Percentiles rank a stretch among this genome's conserved stretches.
Evolutionary conservation across 306 rosid species (phyloP).

Genomic region (Adenanthera pavonina): DNA sequence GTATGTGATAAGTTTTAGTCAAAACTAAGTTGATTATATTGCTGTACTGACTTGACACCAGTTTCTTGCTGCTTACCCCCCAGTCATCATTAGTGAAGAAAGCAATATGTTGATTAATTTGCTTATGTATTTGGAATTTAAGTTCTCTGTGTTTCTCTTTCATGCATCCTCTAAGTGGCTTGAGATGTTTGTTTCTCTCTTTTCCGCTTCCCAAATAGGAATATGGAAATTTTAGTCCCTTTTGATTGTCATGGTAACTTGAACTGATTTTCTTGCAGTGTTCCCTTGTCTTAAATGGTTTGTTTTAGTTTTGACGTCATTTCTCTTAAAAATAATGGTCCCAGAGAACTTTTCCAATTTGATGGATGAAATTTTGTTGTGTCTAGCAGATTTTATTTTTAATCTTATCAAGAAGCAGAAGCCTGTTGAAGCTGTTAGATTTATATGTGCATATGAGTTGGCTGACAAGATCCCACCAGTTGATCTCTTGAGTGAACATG

Average conservation of each 20-base stretch:
- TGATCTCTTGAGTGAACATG: conserved; percentile 40
- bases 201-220: background rate
- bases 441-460: conserved; percentile 58
- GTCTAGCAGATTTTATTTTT: conserved; percentile 48
- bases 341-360: conserved; percentile 10
- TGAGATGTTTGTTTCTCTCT: background rate
- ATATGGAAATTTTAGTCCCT: background rate
- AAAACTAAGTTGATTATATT: background rate
- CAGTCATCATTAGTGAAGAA: background rate
- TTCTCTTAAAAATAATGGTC: conserved; percentile 7
- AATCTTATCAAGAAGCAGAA: conserved; percentile 50
- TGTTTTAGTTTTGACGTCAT: background rate
- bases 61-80: background rate
- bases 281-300: background rate
- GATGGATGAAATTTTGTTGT: conserved; percentile 9
- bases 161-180: background rate
- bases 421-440: conserved; percentile 58
- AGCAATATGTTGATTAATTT: conserved; percentile 10
- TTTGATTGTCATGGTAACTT: background rate
- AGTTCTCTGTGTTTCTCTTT: background rate
- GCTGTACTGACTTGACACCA: background rate
- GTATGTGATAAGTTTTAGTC: background rate
- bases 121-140: background rate
- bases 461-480: conserved; percentile 49
- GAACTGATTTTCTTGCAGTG: background rate